Percentiles rank a stretch among this genome's conserved stretches.
These are phyloP conservation scores for Fraxinus ornus DNA, from an alignment of 305 asterid species.

Conservation along the genomic window DNA sequence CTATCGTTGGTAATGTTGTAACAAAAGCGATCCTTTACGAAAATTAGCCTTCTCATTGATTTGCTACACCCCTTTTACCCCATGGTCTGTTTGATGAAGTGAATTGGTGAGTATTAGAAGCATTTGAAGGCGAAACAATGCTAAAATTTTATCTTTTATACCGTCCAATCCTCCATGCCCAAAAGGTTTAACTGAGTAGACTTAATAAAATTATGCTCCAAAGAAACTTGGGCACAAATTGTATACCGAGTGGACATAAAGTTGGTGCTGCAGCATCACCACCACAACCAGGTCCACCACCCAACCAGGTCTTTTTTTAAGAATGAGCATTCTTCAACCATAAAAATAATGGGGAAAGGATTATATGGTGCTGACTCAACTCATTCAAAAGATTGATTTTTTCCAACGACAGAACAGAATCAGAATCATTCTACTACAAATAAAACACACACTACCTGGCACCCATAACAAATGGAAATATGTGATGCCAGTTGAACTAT, in stretches of 20 bases:
- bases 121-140: not conserved
- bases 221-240: not conserved
- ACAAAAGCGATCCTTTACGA: not conserved
- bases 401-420: not conserved
- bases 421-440: not conserved
- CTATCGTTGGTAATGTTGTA: no score
- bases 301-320: not conserved
- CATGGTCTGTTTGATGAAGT: not conserved
- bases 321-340: not conserved
- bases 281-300: not conserved
- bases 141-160: not conserved
- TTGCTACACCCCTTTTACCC: not conserved
- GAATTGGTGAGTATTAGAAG: not conserved
- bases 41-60: not conserved
- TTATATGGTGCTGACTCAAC: not conserved
- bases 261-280: not conserved
- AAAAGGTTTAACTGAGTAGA: not conserved
- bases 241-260: not conserved
- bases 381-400: not conserved
- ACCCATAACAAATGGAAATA: not conserved
- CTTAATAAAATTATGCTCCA: not conserved
- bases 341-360: not conserved
- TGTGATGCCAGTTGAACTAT: not conserved
- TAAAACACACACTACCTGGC: not conserved
- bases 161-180: not conserved